phyloP scores from a whole-genome alignment of 2,329 filamentous ascomycete species.

The Ilyonectria mors-panacis region DNA sequence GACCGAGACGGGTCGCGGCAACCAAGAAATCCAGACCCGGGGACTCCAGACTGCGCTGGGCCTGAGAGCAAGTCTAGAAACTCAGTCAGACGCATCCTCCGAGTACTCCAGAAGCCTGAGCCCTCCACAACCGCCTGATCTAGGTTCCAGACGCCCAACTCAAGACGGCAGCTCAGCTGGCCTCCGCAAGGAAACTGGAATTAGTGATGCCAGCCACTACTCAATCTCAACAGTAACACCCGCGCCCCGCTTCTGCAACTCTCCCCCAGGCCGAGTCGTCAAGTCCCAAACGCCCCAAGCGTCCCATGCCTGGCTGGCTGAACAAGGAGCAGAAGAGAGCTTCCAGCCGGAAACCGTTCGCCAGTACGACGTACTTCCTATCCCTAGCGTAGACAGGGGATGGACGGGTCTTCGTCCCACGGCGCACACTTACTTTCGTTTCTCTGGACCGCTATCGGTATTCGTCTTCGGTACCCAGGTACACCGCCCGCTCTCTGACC shows the following conservation, averaged over 20 bases:
- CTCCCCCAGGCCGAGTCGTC: constrained; percentile 9
- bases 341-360: constrained; percentile 24
- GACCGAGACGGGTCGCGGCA: not conserved
- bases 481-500: constrained; percentile 32
- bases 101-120: constrained; percentile 19
- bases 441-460: not conserved
- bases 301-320: constrained; percentile 40
- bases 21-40: not conserved
- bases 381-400: constrained; percentile 22
- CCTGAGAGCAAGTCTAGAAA: constrained; percentile 13
- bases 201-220: constrained; percentile 15
- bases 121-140: constrained; percentile 1
- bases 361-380: constrained; percentile 8
- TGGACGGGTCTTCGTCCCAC: constrained; percentile 16
- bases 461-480: constrained; percentile 19
- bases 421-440: constrained; percentile 7
- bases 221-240: constrained; percentile 24
- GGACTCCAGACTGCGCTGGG: constrained; percentile 2
- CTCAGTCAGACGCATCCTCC: not conserved
- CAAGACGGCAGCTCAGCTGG: constrained; percentile 25
- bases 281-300: constrained; percentile 23
- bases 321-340: constrained; percentile 25
- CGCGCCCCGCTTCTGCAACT: constrained; percentile 23
- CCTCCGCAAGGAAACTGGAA: constrained; percentile 16
- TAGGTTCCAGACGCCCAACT: constrained; percentile 11